Evolutionary conservation across 225 moss, liverwort and hornwort genomes (phyloP).

Genomic region (Straminergon stramineum): DNA sequence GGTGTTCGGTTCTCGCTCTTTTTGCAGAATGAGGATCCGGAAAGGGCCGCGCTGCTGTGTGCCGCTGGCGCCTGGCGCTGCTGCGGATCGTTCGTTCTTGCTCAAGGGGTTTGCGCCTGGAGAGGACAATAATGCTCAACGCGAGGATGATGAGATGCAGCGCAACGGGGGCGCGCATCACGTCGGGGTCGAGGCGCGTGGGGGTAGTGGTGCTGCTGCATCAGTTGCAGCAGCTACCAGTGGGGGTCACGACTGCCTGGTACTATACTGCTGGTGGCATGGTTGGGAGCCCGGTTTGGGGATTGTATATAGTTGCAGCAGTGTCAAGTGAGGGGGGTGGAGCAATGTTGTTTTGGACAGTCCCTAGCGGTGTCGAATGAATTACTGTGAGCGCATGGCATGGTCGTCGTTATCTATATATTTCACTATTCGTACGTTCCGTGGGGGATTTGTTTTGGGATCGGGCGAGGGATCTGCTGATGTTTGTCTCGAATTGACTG

Average conservation of each 20-base stretch:
- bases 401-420: neutral
- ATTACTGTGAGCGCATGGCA: neutral
- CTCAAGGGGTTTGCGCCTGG: neutral
- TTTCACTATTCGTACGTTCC: neutral
- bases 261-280: neutral
- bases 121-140: neutral
- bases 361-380: neutral
- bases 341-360: neutral
- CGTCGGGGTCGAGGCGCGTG: neutral
- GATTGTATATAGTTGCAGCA: neutral
- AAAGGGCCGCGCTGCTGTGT: slow-evolving; percentile 22
- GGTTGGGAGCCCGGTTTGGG: neutral
- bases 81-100: slow-evolving; percentile 5
- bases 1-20: neutral
- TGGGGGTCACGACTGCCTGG: slow-evolving; percentile 5
- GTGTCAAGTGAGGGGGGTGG: neutral
- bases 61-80: neutral
- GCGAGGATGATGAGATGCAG: neutral
- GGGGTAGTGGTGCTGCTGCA: neutral
- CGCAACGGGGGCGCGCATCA: neutral
- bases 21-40: slow-evolving; percentile 26
- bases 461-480: neutral
- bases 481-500: neutral
- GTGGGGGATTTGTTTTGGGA: neutral
- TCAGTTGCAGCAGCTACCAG: slow-evolving; percentile 15